Base-by-base conservation (phyloP, 148 eudicot genomes). In the Hydrangea macrophylla region DNA sequence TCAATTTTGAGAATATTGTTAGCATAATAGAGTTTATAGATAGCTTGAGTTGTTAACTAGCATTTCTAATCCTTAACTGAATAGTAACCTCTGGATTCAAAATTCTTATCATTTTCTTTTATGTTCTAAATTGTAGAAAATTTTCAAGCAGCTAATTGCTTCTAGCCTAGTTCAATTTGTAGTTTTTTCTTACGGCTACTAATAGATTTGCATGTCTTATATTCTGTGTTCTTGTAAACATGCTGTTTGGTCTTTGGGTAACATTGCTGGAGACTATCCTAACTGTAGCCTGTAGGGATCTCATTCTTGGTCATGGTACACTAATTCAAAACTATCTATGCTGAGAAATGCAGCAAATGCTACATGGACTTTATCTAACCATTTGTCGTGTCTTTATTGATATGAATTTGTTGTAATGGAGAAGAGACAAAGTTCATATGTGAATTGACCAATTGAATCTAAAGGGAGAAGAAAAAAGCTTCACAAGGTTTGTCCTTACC, bases 241-340 rank as follows among this genome's bases (percentile, higher is more conserved):
- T 93, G 98, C 98, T 50, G 94, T 90, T 55, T 92, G 98, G 98
- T 96, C 98, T 42, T 78, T 92, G 59, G 96, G 98, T 28, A 92
- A 90, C 81, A 90, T 90, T 74, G 96, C 94, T 73, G 98, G 96
- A 67, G 96, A 92, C 82, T 92, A 96, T 62, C 98, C 98, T 28
- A 82, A 62, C 55, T 90, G 94, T 72, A n/a, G n/a, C n/a, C n/a
- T n/a, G n/a, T n/a, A 83, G 98, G 73, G 96, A 92, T 80, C 93
- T 87, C 78, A 94, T 92, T 22, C 85, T 92, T 71, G 62, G 94
- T 73, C 83, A 81, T 32, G 89, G 88, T 69, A 96, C 98, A 7
- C 85, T 92, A n/a, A 35, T 22, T 83, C 98, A 39, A 92, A 92
- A 77, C 75, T 92, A 27, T 92, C 96, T 13, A 92, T 92, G 98